Conservation (phyloP, 805 yeast species). For the Metschnikowia cubensis region DNA sequence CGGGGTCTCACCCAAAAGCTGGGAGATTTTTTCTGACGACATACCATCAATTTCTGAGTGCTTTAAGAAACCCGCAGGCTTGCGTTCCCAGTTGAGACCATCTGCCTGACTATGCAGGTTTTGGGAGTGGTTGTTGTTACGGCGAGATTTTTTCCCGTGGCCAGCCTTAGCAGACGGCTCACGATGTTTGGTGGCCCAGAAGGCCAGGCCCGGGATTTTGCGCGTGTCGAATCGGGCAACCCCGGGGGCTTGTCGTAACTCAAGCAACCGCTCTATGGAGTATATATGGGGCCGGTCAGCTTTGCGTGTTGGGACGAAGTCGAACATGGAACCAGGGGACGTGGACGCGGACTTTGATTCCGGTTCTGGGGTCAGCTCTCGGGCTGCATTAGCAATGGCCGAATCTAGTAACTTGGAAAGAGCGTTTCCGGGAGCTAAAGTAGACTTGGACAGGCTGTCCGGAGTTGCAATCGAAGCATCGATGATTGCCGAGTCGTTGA, state of each 20-base stretch:
- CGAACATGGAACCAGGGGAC: constrained; percentile 9
- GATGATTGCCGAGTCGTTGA: constrained; percentile 18
- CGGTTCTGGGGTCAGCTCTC: constrained; percentile 38
- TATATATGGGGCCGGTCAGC: constrained; percentile 19
- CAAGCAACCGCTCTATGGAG: constrained; percentile 26
- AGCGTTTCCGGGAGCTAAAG: constrained; percentile 32
- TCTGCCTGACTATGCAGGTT: constrained; percentile 9
- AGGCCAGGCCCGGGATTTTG: constrained; percentile 43
- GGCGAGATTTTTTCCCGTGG: constrained; percentile 16
- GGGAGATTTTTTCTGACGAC: constrained; percentile 31
- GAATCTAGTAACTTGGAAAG: constrained; percentile 41
- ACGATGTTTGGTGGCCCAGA: constrained; percentile 43
- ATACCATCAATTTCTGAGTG: constrained; percentile 27
- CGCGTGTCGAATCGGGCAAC: constrained; percentile 28
- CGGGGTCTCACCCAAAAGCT: constrained; percentile 32
- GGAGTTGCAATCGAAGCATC: constrained; percentile 12
- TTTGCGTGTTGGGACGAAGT: constrained; percentile 12
- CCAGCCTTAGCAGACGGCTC: constrained; percentile 2
- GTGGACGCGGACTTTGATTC: constrained; percentile 13
- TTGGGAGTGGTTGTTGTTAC: constrained; percentile 11
- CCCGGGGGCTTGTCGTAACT: constrained; percentile 34
- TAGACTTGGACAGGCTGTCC: not conserved
- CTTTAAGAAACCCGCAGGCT: constrained; percentile 19
- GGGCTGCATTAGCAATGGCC: constrained; percentile 47
- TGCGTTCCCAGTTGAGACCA: constrained; percentile 32